Conservation (phyloP, 129 eudicot species). For the Logfia minima region DNA sequence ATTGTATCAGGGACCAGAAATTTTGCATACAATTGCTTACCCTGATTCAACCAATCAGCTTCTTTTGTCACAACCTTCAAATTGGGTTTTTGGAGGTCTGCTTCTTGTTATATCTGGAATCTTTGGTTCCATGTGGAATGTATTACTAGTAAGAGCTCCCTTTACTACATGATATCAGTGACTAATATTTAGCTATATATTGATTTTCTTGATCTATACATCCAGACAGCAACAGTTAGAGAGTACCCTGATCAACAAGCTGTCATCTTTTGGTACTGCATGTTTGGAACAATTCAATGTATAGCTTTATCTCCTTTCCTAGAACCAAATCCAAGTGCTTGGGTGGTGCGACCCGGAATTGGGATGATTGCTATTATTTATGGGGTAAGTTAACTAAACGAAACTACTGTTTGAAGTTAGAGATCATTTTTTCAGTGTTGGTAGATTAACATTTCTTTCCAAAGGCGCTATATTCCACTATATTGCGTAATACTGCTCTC, state of each 20-base stretch:
- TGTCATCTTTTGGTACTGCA: constrained; percentile 1
- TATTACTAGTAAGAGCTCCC: constrained; percentile 22
- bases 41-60: not conserved
- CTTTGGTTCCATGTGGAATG: constrained; percentile 5
- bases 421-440: not conserved
- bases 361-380: constrained; percentile 8
- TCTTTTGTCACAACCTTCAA: constrained; percentile 11
- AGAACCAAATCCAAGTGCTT: constrained; percentile 5
- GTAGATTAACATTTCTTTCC: not conserved
- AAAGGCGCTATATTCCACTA: constrained; percentile 19
- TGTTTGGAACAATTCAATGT: constrained; percentile 9
- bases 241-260: constrained; percentile 27
- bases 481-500: not conserved
- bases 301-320: not conserved
- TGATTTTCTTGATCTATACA: not conserved
- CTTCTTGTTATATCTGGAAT: not conserved
- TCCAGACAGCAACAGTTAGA: constrained; percentile 23
- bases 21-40: not conserved
- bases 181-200: not conserved
- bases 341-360: constrained; percentile 19
- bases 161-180: not conserved
- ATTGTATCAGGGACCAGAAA: constrained; percentile 37
- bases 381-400: constrained; percentile 20
- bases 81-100: constrained; percentile 32
- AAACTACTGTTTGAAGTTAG: not conserved